These are phyloP conservation scores for Voacanga thouarsii DNA, from an alignment of 257 asterid genomes.

Conservation along the genomic window DNA sequence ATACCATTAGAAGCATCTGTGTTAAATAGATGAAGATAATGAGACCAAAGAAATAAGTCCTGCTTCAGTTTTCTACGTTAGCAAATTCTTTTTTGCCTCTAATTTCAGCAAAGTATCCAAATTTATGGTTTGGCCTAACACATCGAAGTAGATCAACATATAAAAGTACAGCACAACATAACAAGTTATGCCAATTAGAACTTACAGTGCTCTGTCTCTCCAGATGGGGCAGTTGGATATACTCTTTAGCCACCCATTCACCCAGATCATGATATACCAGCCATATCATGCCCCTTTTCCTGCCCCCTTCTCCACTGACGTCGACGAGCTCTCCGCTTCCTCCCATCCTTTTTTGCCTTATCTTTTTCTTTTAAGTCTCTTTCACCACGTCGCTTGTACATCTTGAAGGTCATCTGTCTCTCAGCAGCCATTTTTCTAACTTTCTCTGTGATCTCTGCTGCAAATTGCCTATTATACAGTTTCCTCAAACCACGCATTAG, in stretches of 20 bases:
- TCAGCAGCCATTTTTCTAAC: conserved; percentile 81
- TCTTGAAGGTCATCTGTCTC: conserved; percentile 79
- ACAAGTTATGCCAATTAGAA: not conserved
- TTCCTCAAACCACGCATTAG: conserved; percentile 75
- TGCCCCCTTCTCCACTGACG: conserved; percentile 64
- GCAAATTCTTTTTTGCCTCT: not conserved
- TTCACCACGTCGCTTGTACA: conserved; percentile 87
- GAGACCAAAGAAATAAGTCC: not conserved
- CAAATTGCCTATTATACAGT: conserved; percentile 73
- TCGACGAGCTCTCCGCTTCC: conserved; percentile 69
- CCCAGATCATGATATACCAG: not conserved
- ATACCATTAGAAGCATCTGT: not conserved
- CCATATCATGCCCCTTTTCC: not conserved
- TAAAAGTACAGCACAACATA: not conserved
- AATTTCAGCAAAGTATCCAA: not conserved
- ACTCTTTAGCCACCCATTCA: not conserved
- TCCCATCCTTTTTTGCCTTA: conserved; percentile 58
- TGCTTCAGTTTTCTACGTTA: conserved; percentile 1
- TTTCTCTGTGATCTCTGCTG: conserved; percentile 89
- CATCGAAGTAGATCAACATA: not conserved
- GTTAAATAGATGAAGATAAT: not conserved
- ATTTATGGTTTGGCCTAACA: not conserved
- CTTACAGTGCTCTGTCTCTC: not conserved
- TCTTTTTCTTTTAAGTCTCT: conserved; percentile 75
- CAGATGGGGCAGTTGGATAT: not conserved